Percentiles rank a stretch among this genome's conserved stretches.
These are phyloP conservation scores for Aspergillus pseudoterreus DNA, from an alignment of 2,329 filamentous ascomycete genomes.

Conservation along the genomic window DNA sequence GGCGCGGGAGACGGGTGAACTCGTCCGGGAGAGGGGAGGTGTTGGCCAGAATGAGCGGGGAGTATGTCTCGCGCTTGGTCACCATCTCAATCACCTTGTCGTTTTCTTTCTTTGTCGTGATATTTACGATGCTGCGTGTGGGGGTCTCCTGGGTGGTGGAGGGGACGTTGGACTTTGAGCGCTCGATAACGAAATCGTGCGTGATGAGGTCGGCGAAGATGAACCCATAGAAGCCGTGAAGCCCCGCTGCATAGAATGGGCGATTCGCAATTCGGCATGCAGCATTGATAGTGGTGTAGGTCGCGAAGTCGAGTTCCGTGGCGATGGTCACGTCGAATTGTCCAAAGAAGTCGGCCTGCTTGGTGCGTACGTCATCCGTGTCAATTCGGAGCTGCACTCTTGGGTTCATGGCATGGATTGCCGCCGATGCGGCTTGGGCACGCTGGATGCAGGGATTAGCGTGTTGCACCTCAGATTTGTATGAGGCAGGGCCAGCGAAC, in stretches of 20 bases:
- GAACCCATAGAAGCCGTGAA: constrained; percentile 89
- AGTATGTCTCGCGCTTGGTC: constrained; percentile 87
- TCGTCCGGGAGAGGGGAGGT: constrained; percentile 71
- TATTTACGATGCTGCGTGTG: constrained; percentile 70
- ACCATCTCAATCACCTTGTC: constrained; percentile 78
- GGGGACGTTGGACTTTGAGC: constrained; percentile 72
- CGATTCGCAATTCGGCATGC: constrained; percentile 73
- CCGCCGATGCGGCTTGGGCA: constrained; percentile 72
- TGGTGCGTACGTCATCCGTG: constrained; percentile 61
- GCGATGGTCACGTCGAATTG: constrained; percentile 83
- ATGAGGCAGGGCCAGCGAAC: constrained; percentile 33
- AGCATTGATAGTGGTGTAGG: constrained; percentile 77
- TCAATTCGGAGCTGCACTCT: constrained; percentile 75
- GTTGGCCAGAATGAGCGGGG: constrained; percentile 81
- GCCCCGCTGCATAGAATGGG: constrained; percentile 83
- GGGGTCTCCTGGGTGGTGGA: constrained; percentile 65
- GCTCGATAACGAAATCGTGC: constrained; percentile 86
- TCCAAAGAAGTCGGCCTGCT: constrained; percentile 70
- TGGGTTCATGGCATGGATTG: constrained; percentile 83
- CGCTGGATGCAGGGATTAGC: constrained; percentile 47
- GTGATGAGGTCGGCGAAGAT: constrained; percentile 90
- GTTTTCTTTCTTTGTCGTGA: constrained; percentile 66
- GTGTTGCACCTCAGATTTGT: not conserved
- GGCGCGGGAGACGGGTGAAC: constrained; percentile 62
- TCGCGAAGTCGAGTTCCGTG: constrained; percentile 75